phyloP scores from a whole-genome alignment of 345 rosid species.

The Abelmoschus esculentus region DNA sequence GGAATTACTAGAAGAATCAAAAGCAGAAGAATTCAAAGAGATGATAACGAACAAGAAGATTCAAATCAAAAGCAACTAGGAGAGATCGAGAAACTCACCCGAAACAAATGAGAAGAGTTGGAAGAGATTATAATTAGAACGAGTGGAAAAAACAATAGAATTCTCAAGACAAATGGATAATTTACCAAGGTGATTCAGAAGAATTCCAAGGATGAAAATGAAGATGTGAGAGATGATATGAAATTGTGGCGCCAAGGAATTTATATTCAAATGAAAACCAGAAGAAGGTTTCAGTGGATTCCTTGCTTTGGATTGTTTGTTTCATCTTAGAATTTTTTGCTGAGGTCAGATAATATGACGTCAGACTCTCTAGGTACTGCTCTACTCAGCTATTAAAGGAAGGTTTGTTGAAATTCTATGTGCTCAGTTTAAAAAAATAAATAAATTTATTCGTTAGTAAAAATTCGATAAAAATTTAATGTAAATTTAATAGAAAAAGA shows the following conservation, averaged over 20 bases:
- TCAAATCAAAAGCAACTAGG: neutral
- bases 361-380: neutral
- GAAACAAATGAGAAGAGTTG: no score
- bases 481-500: no score
- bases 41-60: neutral
- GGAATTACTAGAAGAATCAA: no score
- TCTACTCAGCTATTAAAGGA: no score
- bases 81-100: neutral
- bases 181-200: neutral
- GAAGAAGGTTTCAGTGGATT: neutral
- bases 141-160: no score
- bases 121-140: neutral
- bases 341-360: neutral
- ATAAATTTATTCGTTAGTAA: no score
- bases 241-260: neutral
- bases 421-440: no score
- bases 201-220: neutral
- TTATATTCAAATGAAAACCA: neutral
- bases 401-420: no score
- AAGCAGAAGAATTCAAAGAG: neutral
- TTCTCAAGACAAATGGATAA: neutral
- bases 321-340: neutral
- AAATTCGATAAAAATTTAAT: no score
- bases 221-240: neutral
- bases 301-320: neutral